Conservation (phyloP, 805 yeast species). For the Starmerella gropengiesseri region DNA sequence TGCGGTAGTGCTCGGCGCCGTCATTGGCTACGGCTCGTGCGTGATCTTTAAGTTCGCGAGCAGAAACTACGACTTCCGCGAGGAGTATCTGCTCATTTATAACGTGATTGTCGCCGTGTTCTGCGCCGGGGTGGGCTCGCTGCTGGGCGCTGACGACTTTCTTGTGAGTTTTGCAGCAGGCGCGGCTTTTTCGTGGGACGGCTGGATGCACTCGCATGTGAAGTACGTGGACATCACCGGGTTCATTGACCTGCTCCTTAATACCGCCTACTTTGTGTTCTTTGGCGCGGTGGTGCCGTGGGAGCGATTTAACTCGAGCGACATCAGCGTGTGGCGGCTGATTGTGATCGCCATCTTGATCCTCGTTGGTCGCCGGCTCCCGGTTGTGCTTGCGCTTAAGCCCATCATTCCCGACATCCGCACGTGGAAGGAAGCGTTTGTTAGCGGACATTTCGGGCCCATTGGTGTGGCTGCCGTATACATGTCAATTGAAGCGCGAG, state of each 20-base stretch:
- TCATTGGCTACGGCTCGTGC: conserved; percentile 42
- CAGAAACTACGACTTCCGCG: conserved; percentile 10
- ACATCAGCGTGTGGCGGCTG: conserved; percentile 29
- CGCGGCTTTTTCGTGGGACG: conserved; percentile 64
- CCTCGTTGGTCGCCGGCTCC: conserved; percentile 30
- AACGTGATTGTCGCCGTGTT: conserved; percentile 46
- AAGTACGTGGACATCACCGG: conserved; percentile 55
- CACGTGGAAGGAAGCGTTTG: conserved; percentile 56
- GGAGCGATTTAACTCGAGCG: conserved; percentile 42
- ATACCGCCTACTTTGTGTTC: conserved; percentile 57
- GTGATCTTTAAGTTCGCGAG: conserved; percentile 42
- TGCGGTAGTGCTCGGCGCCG: conserved; percentile 43
- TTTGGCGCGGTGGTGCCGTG: conserved; percentile 65
- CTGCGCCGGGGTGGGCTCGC: conserved; percentile 53
- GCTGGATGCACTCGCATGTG: conserved; percentile 49
- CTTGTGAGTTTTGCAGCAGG: conserved; percentile 67
- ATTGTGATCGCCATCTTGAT: conserved; percentile 29
- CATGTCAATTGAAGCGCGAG: conserved; percentile 39
- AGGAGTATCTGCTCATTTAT: conserved; percentile 34
- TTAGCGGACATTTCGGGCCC: conserved; percentile 70
- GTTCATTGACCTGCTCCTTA: conserved; percentile 52
- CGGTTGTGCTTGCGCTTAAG: conserved; percentile 36
- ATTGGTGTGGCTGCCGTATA: conserved; percentile 63
- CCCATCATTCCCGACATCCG: conserved; percentile 51
- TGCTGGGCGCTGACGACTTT: conserved; percentile 61